Base-by-base conservation (phyloP, 2,329 filamentous ascomycete species). In the Trichoderma sp. region DNA sequence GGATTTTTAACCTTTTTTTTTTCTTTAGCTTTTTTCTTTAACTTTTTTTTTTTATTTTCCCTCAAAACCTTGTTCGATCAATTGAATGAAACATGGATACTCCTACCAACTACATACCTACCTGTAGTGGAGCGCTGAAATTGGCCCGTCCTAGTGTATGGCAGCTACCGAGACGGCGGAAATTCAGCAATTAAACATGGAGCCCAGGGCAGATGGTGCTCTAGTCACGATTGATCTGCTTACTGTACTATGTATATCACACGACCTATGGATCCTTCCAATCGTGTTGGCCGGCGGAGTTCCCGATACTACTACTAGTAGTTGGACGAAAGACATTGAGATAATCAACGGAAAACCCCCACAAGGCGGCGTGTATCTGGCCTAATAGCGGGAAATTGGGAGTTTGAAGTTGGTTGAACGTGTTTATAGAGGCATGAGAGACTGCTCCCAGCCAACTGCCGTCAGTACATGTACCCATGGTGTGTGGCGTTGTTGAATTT, bases 131-230 rank as follows among this genome's bases (percentile, higher is more conserved):
- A 64, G 61, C 37, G 35, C 35, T 63, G 59, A 53, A 63, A 63
- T 63, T 63, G 45, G 15, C 45, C 15, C 19, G 25, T 53, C 29
- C 34, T 63, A 35, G 42, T 45, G 5, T 29, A 2, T 59, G 27
- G 9, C 15, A 57, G 29, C 59, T 50, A 61, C 48, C 37, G 45
- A 52, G 59, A 25, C 45, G 29, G 42, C 58, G 59, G 59, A 50
- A 50, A 63, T 53, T 63, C 45, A 63, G 59, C 25, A 63, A 63
- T 63, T 63, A 63, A 63, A 52, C 45, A 63, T 19, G 27, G 19
- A 27, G 27, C n/a, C 32, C 45, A 57, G 32, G 53, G 53, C 32
- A 35, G 53, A 32, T n/a, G 27, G 15, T 37, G 53, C 34, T 25
- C 34, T 57, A 19, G 35, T 32, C 25, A 56, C 52, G 29, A 34